These are phyloP conservation scores for Mortierella sp. DNA, from an alignment of 371 early-diverging fungal species.

Conservation along the genomic window DNA sequence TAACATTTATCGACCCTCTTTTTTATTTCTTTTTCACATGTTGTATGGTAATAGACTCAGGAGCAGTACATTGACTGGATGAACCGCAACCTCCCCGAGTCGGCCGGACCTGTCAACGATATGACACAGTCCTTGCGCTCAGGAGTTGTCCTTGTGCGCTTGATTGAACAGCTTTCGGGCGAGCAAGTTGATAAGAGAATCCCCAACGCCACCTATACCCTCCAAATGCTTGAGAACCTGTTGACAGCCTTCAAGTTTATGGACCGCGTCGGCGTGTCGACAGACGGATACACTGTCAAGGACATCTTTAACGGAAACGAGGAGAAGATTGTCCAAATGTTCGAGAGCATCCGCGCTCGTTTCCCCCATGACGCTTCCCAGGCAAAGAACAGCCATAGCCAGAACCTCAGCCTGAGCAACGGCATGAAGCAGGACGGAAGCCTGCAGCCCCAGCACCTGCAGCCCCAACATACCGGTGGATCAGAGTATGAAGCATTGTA, in stretches of 20 bases:
- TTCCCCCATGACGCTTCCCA: slow-evolving; percentile 37
- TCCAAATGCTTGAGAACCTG: slow-evolving; percentile 67
- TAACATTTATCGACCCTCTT: not conserved
- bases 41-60: slow-evolving; percentile 62
- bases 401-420: not conserved
- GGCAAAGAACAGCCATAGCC: not conserved
- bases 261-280: slow-evolving; percentile 67
- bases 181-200: slow-evolving; percentile 61
- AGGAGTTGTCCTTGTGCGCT: slow-evolving; percentile 66
- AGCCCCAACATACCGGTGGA: slow-evolving; percentile 39
- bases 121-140: slow-evolving; percentile 65
- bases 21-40: not conserved
- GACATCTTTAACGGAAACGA: slow-evolving; percentile 73
- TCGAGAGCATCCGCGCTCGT: slow-evolving; percentile 62
- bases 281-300: slow-evolving; percentile 69
- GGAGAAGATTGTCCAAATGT: slow-evolving; percentile 68
- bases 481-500: slow-evolving; percentile 58
- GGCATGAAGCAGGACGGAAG: slow-evolving; percentile 23
- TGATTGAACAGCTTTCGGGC: slow-evolving; percentile 68
- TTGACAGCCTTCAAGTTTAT: slow-evolving; percentile 73
- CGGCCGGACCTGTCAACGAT: slow-evolving; percentile 60
- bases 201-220: slow-evolving; percentile 56
- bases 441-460: slow-evolving; percentile 16
- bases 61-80: slow-evolving; percentile 72
- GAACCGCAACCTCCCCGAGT: slow-evolving; percentile 61